These are phyloP conservation scores for Dioscorea dumetorum DNA, from an alignment of 106 monocot species.

Conservation along the genomic window DNA sequence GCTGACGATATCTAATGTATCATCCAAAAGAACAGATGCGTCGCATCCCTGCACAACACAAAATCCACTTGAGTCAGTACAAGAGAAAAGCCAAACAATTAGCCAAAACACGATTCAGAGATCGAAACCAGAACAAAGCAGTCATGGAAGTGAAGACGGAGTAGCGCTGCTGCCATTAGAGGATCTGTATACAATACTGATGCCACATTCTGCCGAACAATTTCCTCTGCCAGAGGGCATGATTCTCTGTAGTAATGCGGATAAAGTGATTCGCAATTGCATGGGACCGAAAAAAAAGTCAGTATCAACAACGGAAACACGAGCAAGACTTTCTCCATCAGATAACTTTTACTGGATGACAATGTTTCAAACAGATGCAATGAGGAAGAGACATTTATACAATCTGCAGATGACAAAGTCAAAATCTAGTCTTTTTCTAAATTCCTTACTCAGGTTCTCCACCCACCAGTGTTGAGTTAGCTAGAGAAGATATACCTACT, in stretches of 20 bases:
- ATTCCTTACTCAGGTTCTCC: not conserved
- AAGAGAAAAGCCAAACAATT: not conserved
- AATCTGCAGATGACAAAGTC: not conserved
- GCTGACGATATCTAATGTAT: constrained; percentile 14
- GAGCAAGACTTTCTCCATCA: constrained; percentile 7
- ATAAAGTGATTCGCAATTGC: constrained; percentile 13
- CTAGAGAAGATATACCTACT: constrained; percentile 30
- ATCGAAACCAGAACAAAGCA: constrained; percentile 49
- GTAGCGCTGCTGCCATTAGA: constrained; percentile 35
- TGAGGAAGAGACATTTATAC: no score
- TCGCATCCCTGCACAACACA: constrained; percentile 42
- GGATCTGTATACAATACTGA: constrained; percentile 40
- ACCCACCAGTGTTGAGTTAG: not conserved
- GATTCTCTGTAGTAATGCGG: constrained; percentile 51
- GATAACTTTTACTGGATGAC: not conserved
- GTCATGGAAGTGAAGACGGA: constrained; percentile 72
- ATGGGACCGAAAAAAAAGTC: not conserved
- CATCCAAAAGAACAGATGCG: constrained; percentile 42
- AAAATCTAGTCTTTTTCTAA: not conserved
- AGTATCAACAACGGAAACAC: constrained; percentile 3
- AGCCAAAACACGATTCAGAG: not conserved
- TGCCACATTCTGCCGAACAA: constrained; percentile 41
- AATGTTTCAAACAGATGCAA: no score
- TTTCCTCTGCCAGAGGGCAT: constrained; percentile 48
- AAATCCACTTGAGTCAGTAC: not conserved